Evolutionary conservation across 495 filamentous ascomycete genomes (phyloP).

Genomic region (Xylaria nigripes): DNA sequence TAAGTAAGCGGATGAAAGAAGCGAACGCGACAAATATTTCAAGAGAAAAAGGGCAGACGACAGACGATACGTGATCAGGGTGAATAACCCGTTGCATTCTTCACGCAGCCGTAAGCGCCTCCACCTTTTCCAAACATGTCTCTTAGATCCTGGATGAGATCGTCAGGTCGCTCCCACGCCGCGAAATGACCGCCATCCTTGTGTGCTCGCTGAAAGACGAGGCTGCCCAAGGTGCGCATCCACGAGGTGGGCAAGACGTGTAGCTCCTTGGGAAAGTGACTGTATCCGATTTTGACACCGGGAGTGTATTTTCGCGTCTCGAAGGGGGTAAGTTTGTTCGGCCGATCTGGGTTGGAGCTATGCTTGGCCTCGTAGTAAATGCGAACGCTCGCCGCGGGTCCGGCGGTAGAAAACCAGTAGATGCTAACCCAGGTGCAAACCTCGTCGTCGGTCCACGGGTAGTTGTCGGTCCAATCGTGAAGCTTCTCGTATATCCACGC

Average conservation of each 20-base stretch:
- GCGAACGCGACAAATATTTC: neutral
- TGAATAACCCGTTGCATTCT: slow-evolving; percentile 29
- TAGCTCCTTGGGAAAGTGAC: slow-evolving; percentile 49
- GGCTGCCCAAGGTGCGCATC: slow-evolving; percentile 44
- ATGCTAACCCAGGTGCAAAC: slow-evolving; percentile 58
- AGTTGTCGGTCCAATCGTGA: slow-evolving; percentile 57
- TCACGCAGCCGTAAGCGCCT: slow-evolving; percentile 21
- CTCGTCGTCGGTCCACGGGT: slow-evolving; percentile 62
- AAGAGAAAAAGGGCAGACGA: neutral
- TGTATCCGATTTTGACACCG: slow-evolving; percentile 48
- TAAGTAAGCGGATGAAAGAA: too few relatives aligned
- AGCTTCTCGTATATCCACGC: slow-evolving; percentile 67
- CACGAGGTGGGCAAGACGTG: slow-evolving; percentile 42
- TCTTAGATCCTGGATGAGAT: slow-evolving; percentile 46
- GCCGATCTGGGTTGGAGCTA: slow-evolving; percentile 13
- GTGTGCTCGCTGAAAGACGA: slow-evolving; percentile 50
- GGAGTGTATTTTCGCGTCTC: slow-evolving; percentile 24
- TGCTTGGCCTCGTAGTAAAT: slow-evolving; percentile 54
- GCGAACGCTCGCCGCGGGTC: slow-evolving; percentile 45
- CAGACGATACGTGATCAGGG: neutral
- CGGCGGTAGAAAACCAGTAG: slow-evolving; percentile 51
- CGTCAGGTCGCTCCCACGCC: slow-evolving; percentile 50
- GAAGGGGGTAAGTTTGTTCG: slow-evolving; percentile 14
- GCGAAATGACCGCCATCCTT: slow-evolving; percentile 58
- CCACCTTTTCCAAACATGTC: slow-evolving; percentile 46